Conservation (phyloP, 2,329 filamentous ascomycete genomes). For the Conoideocrella luteorostrata region DNA sequence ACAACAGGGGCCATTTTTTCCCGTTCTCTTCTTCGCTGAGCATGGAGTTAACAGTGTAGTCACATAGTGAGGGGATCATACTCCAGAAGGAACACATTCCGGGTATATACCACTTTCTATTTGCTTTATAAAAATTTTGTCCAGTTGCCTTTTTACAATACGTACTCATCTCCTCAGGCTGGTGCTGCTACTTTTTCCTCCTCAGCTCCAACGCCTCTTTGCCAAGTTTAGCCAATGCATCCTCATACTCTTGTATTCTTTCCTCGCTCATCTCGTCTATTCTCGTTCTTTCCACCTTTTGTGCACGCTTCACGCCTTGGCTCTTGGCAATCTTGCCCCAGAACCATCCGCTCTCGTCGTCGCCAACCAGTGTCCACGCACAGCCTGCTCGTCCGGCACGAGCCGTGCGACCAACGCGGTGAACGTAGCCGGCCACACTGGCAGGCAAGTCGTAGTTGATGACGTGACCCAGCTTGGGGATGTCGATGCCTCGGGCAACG, state of each 20-base stretch:
- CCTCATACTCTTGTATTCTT: slow-evolving; percentile 42
- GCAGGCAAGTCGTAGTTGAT: slow-evolving; percentile 90
- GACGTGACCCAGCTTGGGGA: slow-evolving; percentile 72
- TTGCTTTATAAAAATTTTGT: no score
- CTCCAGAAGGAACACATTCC: no score
- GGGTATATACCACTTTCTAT: no score
- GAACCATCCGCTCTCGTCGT: slow-evolving; percentile 85
- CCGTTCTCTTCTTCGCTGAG: no score
- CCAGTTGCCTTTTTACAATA: no score
- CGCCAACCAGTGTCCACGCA: slow-evolving; percentile 81
- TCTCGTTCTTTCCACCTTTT: slow-evolving; percentile 41
- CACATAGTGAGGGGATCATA: no score
- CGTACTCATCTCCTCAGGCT: no score
- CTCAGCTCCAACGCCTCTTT: slow-evolving; percentile 44
- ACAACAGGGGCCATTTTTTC: no score
- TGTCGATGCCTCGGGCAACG: slow-evolving; percentile 84
- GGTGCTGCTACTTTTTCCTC: slow-evolving; percentile 15
- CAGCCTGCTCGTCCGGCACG: slow-evolving; percentile 68
- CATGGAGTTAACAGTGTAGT: no score
- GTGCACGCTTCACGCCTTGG: slow-evolving; percentile 37
- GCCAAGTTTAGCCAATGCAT: slow-evolving; percentile 55
- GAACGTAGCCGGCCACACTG: slow-evolving; percentile 77
- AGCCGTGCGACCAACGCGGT: slow-evolving; percentile 86
- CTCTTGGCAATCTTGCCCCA: slow-evolving; percentile 71
- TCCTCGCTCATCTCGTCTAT: slow-evolving; percentile 42